Base-by-base conservation (phyloP, 2,329 filamentous ascomycete genomes). In the Claviceps sp. region DNA sequence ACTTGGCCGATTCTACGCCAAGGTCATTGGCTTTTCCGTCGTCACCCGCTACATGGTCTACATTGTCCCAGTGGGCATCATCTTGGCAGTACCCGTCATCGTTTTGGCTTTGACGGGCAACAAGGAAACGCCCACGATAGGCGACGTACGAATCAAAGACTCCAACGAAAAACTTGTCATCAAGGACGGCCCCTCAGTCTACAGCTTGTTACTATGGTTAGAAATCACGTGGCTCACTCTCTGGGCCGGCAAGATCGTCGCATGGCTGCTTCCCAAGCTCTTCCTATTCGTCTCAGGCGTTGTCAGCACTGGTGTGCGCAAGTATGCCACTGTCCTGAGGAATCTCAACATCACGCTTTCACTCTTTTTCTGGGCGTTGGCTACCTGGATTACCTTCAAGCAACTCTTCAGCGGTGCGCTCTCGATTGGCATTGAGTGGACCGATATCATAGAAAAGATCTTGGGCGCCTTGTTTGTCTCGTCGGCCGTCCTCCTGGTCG, bases 211-310 rank as follows among this genome's bases (percentile, higher is more conserved):
- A 59, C 69, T 84, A 47, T 85, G 83, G 84, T 75, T 87, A 58
- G 78, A 85, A 61, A 72, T 84, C 50, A 73, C 82, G 39, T 87
- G 84, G 84, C 66, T 82, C 41, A 73, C 76, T 8, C 72, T 86
- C 11, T 87, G 84, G 84, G 70, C 73, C 17, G 81, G 77, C 57
- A 87, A 87, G 67, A 66, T 85, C 44, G 71, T 81, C 11, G 78
- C 83, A 14, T 79, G 80, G 64, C 62, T 77, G 16, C 61, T 85
- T 2, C 82, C 84, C 0, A 66, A 70, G 41, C 57, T 79, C 50
- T 87, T 87, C 66, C 82, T 85, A 73, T 83, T 84, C 60, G 76
- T 85, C 58, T 78, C 76, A 56, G 84, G 84, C 52, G 79, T 87
- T 34, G 76, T 87, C 62, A 85, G 81, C 64, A 77, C 79, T 14